Conservation (phyloP, 495 filamentous ascomycete species). For the Neurospora sp. region DNA sequence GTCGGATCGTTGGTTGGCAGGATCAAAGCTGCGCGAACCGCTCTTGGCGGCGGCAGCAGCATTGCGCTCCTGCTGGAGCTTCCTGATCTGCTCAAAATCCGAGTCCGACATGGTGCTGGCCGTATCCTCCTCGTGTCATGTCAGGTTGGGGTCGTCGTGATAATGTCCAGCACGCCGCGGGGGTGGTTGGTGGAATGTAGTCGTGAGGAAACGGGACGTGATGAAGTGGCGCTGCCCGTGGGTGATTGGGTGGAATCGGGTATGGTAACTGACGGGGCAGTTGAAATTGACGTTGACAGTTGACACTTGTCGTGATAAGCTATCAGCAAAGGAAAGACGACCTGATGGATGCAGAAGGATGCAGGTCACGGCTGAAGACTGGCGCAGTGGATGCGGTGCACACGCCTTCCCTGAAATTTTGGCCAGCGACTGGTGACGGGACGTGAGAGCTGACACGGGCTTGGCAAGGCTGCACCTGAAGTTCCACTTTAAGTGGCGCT, state of each 20-base stretch:
- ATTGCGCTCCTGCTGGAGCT: constrained; percentile 88
- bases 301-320: not conserved
- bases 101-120: constrained; percentile 48
- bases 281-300: not conserved
- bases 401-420: not conserved
- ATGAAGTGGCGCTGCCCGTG: not conserved
- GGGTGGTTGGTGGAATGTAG: not conserved
- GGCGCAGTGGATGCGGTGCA: not conserved
- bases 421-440: not conserved
- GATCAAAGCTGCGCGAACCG: constrained; percentile 79
- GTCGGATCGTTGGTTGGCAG: constrained; percentile 80
- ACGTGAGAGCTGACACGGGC: not conserved
- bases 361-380: not conserved
- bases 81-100: constrained; percentile 74
- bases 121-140: not conserved
- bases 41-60: constrained; percentile 71
- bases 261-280: not conserved
- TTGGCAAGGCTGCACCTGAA: not conserved
- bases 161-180: not conserved
- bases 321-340: not conserved
- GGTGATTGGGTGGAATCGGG: not conserved
- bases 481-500: not conserved
- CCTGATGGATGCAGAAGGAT: not conserved
- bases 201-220: not conserved
- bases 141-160: not conserved